Evolutionary conservation across 169 alveolate genomes (phyloP).

Genomic region (Eimeria acervulina): DNA sequence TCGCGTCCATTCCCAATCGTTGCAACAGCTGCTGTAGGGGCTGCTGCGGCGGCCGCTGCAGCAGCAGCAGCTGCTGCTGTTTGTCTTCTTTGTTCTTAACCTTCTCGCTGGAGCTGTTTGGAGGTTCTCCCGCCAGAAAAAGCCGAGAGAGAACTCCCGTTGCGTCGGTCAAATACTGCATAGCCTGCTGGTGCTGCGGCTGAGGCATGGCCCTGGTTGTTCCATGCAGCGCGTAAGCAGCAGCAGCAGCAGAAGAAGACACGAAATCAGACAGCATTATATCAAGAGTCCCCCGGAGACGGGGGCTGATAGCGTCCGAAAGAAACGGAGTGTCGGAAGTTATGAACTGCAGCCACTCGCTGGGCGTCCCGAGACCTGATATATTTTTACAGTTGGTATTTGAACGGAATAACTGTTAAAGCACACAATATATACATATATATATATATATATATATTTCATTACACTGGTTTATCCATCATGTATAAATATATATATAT

Average conservation of each 20-base stretch:
- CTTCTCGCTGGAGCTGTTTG: background rate
- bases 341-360: background rate
- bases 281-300: background rate
- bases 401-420: background rate
- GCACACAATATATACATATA: no score
- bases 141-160: background rate
- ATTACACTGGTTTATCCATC: no score
- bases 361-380: background rate
- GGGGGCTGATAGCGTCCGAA: background rate
- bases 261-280: background rate
- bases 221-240: background rate
- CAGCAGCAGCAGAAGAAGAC: background rate
- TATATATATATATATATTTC: no score
- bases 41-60: background rate
- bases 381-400: background rate
- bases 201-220: background rate
- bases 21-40: background rate
- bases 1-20: background rate
- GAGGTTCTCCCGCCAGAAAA: background rate
- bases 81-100: background rate
- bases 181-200: background rate
- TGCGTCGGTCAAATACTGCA: background rate
- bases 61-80: background rate
- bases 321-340: background rate
- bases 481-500: no score